Base-by-base conservation (phyloP, 2,329 filamentous ascomycete genomes). In the Cephalotrichum gorgonifer region DNA sequence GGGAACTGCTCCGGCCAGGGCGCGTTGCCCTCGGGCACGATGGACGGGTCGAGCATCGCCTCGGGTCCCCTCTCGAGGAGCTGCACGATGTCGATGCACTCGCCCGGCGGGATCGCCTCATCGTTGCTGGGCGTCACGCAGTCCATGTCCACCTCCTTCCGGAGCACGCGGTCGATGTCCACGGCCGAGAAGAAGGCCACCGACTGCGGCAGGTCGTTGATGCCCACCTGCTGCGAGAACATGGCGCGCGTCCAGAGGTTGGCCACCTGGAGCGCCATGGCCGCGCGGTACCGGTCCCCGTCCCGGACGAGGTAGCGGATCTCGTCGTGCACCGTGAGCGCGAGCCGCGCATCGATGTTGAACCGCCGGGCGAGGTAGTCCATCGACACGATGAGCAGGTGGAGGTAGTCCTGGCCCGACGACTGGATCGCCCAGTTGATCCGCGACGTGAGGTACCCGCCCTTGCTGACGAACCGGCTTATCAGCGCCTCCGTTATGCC, bases 401-500 rank as follows among this genome's bases (percentile, higher is more conserved):
- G 93, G 2, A 98, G 78, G 64, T 98, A 98, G 64, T 98, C 94
- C 4, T 97, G 91, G 5, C 94, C 93, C 0, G 88, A 95, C 1
- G 90, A 96, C 60, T 98, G 93, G 57, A 98, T 97, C 3, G 93
- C 93, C 93, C 93, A 98, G 62, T 98, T 98, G 68, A 98, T 97
- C 30, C 94, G 84, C 17, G 86, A 94, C 1, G 93, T 96, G 70
- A 98, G 84, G 68, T 95, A 98, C 22, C 85, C 88, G 31, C 90
- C 89, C 60, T 88, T 93, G 64, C 78, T 87, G 58, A 98, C 83
- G 60, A 85, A 95, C 15, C 87, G 83, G 48, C 83, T 76, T 84
- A 95, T 94, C 20, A 98, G 71, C 0, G 94, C 93, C 68, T 98
- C 89, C 0, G 93, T 98, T 56, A 98, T 98, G 15, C 90, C 91